Evolutionary conservation across 2,329 filamentous ascomycete species (phyloP).

Genomic region (Xylaria sp.): DNA sequence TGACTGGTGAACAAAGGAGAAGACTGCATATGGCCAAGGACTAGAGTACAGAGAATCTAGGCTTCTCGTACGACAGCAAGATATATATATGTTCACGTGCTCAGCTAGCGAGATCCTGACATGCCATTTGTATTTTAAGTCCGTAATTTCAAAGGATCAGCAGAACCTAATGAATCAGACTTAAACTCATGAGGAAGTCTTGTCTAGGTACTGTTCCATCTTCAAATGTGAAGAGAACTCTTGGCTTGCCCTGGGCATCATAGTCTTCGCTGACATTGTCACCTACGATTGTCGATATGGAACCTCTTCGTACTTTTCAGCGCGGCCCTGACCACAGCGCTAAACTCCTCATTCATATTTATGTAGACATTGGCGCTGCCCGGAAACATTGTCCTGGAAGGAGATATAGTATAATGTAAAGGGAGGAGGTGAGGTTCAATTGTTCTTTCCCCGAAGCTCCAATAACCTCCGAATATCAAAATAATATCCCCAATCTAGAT

Average conservation of each 20-base stretch:
- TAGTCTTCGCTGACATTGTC: slow-evolving; percentile 36
- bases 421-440: slow-evolving; percentile 52
- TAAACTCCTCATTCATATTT: slow-evolving; percentile 55
- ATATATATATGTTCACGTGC: too few relatives aligned
- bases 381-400: background rate
- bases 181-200: slow-evolving; percentile 52
- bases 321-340: slow-evolving; percentile 42
- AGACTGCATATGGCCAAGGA: too few relatives aligned
- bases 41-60: too few relatives aligned
- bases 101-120: too few relatives aligned
- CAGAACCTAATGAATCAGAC: background rate
- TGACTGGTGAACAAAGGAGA: too few relatives aligned
- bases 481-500: slow-evolving; percentile 64
- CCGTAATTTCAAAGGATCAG: background rate
- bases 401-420: background rate
- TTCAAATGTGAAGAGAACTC: slow-evolving; percentile 44
- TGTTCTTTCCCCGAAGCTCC: slow-evolving; percentile 64
- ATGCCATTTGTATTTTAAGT: background rate
- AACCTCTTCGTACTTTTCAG: slow-evolving; percentile 51
- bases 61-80: too few relatives aligned
- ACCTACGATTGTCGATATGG: slow-evolving; percentile 51
- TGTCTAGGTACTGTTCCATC: slow-evolving; percentile 54
- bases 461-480: slow-evolving; percentile 65
- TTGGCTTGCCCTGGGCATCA: slow-evolving; percentile 38
- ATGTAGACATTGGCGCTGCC: slow-evolving; percentile 63